These are phyloP conservation scores for Xylaria flabelliformis DNA, from an alignment of 495 filamentous ascomycete genomes.

Conservation along the genomic window DNA sequence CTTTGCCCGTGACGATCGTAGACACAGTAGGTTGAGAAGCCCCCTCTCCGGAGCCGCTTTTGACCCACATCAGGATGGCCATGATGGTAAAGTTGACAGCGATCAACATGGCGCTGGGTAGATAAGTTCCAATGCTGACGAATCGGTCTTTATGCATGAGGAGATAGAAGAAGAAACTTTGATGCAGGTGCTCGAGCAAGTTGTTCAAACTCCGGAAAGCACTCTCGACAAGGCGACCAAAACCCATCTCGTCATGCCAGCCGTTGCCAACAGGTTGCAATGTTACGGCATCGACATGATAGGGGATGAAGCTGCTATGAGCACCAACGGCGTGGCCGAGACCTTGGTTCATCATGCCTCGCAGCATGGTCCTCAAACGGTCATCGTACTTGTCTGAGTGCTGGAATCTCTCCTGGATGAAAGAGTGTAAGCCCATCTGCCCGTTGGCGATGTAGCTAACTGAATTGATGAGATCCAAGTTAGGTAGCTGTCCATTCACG, in stretches of 20 bases:
- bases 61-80: constrained; percentile 89
- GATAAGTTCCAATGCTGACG: constrained; percentile 96
- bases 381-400: constrained; percentile 84
- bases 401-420: constrained; percentile 84
- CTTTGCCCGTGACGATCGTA: constrained; percentile 33
- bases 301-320: constrained; percentile 95
- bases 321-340: constrained; percentile 89
- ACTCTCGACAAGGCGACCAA: constrained; percentile 88
- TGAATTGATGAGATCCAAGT: constrained; percentile 94
- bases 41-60: constrained; percentile 65
- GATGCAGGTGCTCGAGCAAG: constrained; percentile 92
- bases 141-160: constrained; percentile 89
- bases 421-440: constrained; percentile 87
- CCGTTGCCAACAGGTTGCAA: constrained; percentile 87
- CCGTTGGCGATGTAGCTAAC: constrained; percentile 85
- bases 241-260: constrained; percentile 96
- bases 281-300: constrained; percentile 96
- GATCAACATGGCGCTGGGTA: constrained; percentile 95
- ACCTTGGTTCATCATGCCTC: constrained; percentile 91
- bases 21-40: constrained; percentile 26
- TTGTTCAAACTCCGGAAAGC: constrained; percentile 94
- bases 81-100: constrained; percentile 95
- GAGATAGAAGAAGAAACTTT: constrained; percentile 99
- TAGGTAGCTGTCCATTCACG: constrained; percentile 93
- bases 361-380: constrained; percentile 85